Evolutionary conservation across 331 rosid genomes (phyloP).

Genomic region (Rhamnella rubrinervis): DNA sequence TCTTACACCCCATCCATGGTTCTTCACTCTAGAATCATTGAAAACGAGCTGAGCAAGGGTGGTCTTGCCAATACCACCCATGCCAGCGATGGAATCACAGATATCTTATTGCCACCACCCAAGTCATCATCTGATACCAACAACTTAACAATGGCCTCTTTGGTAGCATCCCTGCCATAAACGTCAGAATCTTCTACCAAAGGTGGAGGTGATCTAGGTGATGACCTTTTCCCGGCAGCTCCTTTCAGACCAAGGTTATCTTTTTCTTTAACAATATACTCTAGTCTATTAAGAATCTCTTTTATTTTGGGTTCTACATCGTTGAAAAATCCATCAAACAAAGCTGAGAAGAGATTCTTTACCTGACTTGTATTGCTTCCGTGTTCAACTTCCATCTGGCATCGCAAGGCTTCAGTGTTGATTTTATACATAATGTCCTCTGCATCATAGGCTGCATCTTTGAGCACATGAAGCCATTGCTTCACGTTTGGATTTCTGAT

Average conservation of each 20-base stretch:
- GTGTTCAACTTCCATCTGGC: conserved; percentile 16
- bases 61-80: conserved; percentile 31
- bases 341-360: conserved; percentile 9
- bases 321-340: neutral
- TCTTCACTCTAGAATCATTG: conserved; percentile 13
- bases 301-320: neutral
- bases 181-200: conserved; percentile 16
- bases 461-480: conserved; percentile 32
- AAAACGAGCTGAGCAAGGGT: conserved; percentile 19
- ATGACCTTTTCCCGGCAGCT: neutral
- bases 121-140: conserved; percentile 13
- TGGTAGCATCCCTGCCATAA: conserved; percentile 21
- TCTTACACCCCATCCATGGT: neutral
- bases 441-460: conserved; percentile 21
- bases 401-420: neutral
- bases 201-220: conserved; percentile 1
- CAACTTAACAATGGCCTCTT: conserved; percentile 2
- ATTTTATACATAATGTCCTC: conserved; percentile 27
- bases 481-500: conserved; percentile 13
- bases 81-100: conserved; percentile 26
- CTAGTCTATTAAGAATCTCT: conserved; percentile 11
- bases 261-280: conserved; percentile 8
- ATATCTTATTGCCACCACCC: neutral
- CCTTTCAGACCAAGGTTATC: conserved; percentile 12
- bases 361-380: conserved; percentile 2